Percentiles rank a stretch among this genome's conserved stretches.
Evolutionary conservation across 2,329 filamentous ascomycete species (phyloP).

Genomic region (Pseudogymnoascus sp.): DNA sequence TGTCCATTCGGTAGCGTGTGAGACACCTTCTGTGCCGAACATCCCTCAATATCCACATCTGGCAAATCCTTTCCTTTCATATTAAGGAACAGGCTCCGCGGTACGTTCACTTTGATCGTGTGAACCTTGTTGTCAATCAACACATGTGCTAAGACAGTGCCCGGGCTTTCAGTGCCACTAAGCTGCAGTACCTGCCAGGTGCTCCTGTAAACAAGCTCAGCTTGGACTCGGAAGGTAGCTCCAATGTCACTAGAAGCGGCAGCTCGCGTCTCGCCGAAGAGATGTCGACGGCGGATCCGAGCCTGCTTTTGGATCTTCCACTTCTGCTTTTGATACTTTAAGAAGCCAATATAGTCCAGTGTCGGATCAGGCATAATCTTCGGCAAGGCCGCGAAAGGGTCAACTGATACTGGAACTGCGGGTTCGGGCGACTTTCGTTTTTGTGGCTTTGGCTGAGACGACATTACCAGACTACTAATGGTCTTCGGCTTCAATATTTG

Average conservation of each 20-base stretch:
- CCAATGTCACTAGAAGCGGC: constrained; percentile 58
- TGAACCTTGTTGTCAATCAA: constrained; percentile 92
- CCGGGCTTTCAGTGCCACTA: constrained; percentile 70
- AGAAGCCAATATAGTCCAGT: constrained; percentile 78
- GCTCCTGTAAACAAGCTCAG: constrained; percentile 78
- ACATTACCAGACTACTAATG: constrained; percentile 36
- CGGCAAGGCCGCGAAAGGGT: constrained; percentile 77
- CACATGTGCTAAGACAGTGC: constrained; percentile 80
- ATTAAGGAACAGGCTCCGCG: constrained; percentile 84
- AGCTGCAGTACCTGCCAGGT: constrained; percentile 95
- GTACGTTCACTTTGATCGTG: constrained; percentile 77
- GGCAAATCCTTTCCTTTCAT: constrained; percentile 80
- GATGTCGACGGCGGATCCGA: constrained; percentile 71
- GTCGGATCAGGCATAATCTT: constrained; percentile 75
- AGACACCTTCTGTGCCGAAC: constrained; percentile 85
- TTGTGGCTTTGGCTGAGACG: constrained; percentile 49
- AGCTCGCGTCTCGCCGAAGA: constrained; percentile 78
- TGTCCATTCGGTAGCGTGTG: constrained; percentile 93
- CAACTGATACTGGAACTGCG: constrained; percentile 49
- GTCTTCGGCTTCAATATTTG: constrained; percentile 59
- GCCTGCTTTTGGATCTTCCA: constrained; percentile 98
- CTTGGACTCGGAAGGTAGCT: constrained; percentile 79
- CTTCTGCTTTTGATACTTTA: constrained; percentile 95
- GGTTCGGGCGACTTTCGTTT: constrained; percentile 70
- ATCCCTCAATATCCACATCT: constrained; percentile 77